A percentile compares a stretch with the other conserved stretches of the same genome.
These are phyloP conservation scores for Magnolia officinalis DNA, from an alignment of 164 flowering plant species.

Conservation along the genomic window DNA sequence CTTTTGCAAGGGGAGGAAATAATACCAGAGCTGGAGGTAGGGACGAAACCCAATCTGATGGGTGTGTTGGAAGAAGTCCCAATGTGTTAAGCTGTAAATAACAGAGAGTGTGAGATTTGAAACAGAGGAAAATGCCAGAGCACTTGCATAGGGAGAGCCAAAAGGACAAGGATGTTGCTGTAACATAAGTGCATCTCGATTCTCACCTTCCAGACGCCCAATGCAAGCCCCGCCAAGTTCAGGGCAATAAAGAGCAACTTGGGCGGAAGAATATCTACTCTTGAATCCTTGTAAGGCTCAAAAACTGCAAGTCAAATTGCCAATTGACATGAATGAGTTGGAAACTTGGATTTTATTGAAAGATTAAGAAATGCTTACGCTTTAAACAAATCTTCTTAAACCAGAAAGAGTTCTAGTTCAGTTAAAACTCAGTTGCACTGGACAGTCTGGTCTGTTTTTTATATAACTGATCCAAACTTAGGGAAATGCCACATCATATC, in stretches of 20 bases:
- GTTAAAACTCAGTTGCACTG: no score
- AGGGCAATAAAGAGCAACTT: constrained; percentile 82
- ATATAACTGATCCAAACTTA: no score
- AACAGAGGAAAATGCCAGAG: background rate
- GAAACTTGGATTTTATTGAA: no score
- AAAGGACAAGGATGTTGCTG: background rate
- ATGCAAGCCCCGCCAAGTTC: constrained; percentile 69
- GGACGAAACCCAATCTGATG: constrained; percentile 98
- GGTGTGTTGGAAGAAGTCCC: constrained; percentile 98
- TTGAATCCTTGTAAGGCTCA: constrained; percentile 90
- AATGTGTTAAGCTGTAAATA: constrained; percentile 74
- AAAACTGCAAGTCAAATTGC: constrained; percentile 56
- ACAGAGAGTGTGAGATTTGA: background rate
- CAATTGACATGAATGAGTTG: background rate
- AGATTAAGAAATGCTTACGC: no score
- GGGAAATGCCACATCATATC: no score
- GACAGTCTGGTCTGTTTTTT: no score
- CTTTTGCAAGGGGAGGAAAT: background rate
- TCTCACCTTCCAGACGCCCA: constrained; percentile 97
- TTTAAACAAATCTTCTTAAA: no score
- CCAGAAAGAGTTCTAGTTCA: no score
- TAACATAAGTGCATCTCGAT: constrained; percentile 33
- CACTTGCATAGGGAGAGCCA: background rate
- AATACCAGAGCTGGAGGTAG: constrained; percentile 88
- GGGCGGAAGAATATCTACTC: constrained; percentile 72